These are phyloP conservation scores for Rhizoclosmatium sp. DNA, from an alignment of 192 early-diverging fungal species.

Conservation along the genomic window DNA sequence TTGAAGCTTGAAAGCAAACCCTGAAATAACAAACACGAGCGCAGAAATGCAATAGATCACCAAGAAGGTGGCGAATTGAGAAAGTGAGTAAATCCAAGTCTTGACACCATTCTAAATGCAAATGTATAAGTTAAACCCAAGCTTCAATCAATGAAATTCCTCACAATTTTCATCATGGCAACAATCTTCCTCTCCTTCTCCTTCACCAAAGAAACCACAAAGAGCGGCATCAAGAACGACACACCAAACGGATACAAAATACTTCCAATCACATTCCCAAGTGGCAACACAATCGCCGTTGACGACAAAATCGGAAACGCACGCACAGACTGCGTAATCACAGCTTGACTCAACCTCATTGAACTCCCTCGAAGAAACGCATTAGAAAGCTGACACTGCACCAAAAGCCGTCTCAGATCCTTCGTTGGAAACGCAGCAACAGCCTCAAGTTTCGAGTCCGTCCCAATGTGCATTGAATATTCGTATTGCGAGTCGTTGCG, in stretches of 20 bases:
- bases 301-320: conserved; percentile 62
- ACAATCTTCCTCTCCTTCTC: conserved; percentile 76
- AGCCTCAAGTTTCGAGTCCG: conserved; percentile 45
- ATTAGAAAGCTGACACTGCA: conserved; percentile 52
- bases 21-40: conserved; percentile 43
- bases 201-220: conserved; percentile 71
- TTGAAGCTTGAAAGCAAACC: conserved; percentile 58
- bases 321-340: conserved; percentile 71
- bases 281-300: conserved; percentile 57
- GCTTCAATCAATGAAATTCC: neutral
- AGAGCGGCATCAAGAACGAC: conserved; percentile 74
- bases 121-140: neutral
- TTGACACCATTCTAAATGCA: conserved; percentile 64
- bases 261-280: conserved; percentile 64
- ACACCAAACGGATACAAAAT: conserved; percentile 78
- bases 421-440: conserved; percentile 60
- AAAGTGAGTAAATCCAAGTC: conserved; percentile 63
- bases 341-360: conserved; percentile 34
- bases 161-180: conserved; percentile 77
- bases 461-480: conserved; percentile 64
- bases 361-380: conserved; percentile 47
- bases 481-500: conserved; percentile 49
- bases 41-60: conserved; percentile 66
- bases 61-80: conserved; percentile 71
- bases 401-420: conserved; percentile 57